Conservation (phyloP, 495 filamentous ascomycete genomes). For the Antarctomyces pellizariae region DNA sequence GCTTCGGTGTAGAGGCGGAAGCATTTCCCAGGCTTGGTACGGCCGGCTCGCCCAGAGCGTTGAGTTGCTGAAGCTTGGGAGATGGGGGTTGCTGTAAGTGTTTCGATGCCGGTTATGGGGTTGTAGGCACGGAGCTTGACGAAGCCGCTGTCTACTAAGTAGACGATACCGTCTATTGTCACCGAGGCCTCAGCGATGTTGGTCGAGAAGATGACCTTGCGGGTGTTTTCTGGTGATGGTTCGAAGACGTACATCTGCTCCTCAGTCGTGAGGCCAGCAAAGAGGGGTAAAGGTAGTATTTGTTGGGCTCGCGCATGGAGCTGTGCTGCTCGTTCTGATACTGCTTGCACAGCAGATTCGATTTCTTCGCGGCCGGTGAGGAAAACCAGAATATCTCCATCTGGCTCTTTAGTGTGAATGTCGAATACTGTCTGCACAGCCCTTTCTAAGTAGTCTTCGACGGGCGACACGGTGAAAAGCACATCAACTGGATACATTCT, state of each 20-base stretch:
- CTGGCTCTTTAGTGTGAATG: conserved; percentile 70
- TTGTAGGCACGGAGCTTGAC: conserved; percentile 84
- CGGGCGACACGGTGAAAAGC: conserved; percentile 56
- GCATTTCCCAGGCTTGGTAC: conserved; percentile 86
- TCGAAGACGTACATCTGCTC: conserved; percentile 90
- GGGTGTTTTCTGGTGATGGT: conserved; percentile 53
- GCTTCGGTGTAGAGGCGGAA: conserved; percentile 79
- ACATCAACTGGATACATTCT: conserved; percentile 82
- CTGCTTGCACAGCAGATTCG: conserved; percentile 49
- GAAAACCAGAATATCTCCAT: conserved; percentile 83
- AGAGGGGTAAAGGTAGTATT: conserved; percentile 62
- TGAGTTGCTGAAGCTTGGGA: conserved; percentile 88
- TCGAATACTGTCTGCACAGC: conserved; percentile 78
- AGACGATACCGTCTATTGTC: conserved; percentile 83
- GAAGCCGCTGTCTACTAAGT: conserved; percentile 80
- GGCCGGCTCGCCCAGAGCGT: conserved; percentile 73
- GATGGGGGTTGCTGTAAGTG: conserved; percentile 63
- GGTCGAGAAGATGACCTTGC: conserved; percentile 85
- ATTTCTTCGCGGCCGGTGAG: conserved; percentile 90
- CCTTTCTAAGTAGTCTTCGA: conserved; percentile 74
- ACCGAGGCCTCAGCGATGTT: conserved; percentile 94
- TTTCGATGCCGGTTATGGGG: conserved; percentile 71
- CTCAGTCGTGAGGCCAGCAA: conserved; percentile 70
- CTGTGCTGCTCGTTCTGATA: conserved; percentile 53
- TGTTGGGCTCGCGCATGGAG: conserved; percentile 47